phyloP scores from a whole-genome alignment of 1,139 yeast genomes.

The Suhomyces anneliseae region DNA sequence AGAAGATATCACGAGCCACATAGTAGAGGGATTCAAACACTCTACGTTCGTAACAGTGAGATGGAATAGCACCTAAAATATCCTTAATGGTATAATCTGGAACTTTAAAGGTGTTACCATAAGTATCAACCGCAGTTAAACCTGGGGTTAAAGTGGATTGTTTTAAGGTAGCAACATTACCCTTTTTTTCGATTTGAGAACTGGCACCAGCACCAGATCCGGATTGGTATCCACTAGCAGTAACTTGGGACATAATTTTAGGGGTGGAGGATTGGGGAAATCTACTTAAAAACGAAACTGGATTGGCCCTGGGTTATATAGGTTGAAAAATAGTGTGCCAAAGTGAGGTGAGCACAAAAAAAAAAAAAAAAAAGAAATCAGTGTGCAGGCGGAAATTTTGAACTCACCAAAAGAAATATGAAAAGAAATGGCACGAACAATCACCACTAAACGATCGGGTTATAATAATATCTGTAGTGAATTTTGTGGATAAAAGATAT shows the following conservation, averaged over 20 bases:
- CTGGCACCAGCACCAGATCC: constrained; percentile 12
- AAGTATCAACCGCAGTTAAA: constrained; percentile 54
- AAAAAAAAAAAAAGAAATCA: no score
- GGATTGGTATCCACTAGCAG: constrained; percentile 13
- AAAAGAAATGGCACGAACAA: no score
- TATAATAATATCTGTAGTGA: no score
- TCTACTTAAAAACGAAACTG: background rate
- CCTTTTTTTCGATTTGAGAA: constrained; percentile 26
- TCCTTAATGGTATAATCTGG: constrained; percentile 78
- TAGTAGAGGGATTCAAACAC: constrained; percentile 56
- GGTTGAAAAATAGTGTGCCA: background rate
- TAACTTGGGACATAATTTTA: constrained; percentile 10
- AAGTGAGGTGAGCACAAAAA: no score
- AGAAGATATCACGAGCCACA: constrained; percentile 62
- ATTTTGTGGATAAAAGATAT: no score
- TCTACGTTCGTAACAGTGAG: constrained; percentile 72
- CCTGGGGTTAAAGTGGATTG: constrained; percentile 17
- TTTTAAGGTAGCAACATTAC: constrained; percentile 38
- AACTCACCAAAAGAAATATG: no score
- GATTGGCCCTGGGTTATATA: background rate
- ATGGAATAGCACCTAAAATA: constrained; percentile 69
- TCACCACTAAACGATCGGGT: no score
- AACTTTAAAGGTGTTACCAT: constrained; percentile 65
- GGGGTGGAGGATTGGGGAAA: background rate
- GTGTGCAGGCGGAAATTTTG: no score